Evolutionary conservation across 306 rosid genomes (phyloP), one percentile per base, ranked within the genome.

Genomic region (Dalbergia cochinchinensis): DNA sequence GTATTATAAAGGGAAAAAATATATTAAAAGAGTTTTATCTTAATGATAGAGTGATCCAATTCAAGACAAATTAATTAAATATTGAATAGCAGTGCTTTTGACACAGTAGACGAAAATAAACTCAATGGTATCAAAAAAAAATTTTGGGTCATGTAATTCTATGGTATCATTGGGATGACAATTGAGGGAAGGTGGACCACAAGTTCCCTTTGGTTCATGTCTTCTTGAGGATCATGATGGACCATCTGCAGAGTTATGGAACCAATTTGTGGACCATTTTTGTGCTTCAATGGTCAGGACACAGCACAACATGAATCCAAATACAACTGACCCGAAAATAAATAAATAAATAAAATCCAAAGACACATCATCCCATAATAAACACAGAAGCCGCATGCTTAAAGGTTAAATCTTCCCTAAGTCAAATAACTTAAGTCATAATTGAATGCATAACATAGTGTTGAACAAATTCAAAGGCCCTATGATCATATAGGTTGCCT

Each of bases 251-350:
- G 35, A 39, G 51, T 78, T 57, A 34, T 83, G 60, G 41, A 35
- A 62, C 61, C 48, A 76, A 69, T 69, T 69, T 82, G 33, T 68
- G 79, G 86, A 72, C 83, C 83, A 31, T 44, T 15, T 14, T 11
- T 14, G 44, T 37, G 65, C 63, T 47, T 45, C 63, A 83, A 11
- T 55, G 74, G 77, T 20, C 6, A 65, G 55, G 82, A 83, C 41
- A 37, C 73, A 71, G 4, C 60, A 20, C 71, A 62, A 34, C 39
- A 84, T 71, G 71, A 33, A 73, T 80, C 37, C 72, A 37, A 70
- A 48, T 65, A 57, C 67, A 11, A 0, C 5, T 37, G 7, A 37
- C 41, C 41, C 41, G 0, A 3, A 37, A 37, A 37, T 3, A 4
- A 4, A 37, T 3, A 37, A 37, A 37, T 3, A 4, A 4, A 37